A percentile compares a stretch with the other conserved stretches of the same genome.
Evolutionary conservation across 2,329 filamentous ascomycete species (phyloP).

Genomic region (Lachnellula arida): DNA sequence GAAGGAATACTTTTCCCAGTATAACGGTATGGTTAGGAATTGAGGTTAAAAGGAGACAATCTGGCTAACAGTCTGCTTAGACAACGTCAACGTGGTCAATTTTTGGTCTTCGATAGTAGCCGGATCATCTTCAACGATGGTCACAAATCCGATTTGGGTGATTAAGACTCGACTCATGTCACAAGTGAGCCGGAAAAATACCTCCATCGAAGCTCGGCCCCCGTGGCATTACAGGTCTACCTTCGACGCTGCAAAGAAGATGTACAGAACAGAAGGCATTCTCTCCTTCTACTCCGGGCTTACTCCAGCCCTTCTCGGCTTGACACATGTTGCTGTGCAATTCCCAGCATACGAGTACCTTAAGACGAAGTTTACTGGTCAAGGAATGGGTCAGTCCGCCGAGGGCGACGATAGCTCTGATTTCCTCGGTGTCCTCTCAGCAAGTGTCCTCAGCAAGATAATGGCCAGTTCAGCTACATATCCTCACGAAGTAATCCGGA

Average conservation of each 20-base stretch:
- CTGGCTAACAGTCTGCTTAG: constrained; percentile 38
- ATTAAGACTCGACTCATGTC: constrained; percentile 99
- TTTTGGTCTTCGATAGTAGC: constrained; percentile 88
- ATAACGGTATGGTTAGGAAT: constrained; percentile 50
- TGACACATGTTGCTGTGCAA: constrained; percentile 94
- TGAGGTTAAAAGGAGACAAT: constrained; percentile 13
- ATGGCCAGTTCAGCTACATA: constrained; percentile 94
- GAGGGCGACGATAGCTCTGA: constrained; percentile 58
- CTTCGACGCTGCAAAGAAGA: constrained; percentile 86
- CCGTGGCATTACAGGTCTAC: constrained; percentile 91
- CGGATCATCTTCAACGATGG: constrained; percentile 86
- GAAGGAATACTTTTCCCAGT: constrained; percentile 66
- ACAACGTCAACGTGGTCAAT: constrained; percentile 72
- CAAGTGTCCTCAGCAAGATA: constrained; percentile 90
- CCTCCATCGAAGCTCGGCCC: constrained; percentile 51
- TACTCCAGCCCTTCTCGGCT: constrained; percentile 82
- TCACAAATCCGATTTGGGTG: constrained; percentile 98
- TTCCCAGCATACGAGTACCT: constrained; percentile 95
- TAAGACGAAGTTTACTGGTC: constrained; percentile 84
- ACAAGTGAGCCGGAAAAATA: constrained; percentile 61
- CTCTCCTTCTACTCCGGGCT: constrained; percentile 92
- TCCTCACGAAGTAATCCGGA: constrained; percentile 93
- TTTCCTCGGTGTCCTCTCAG: constrained; percentile 78
- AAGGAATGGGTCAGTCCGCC: constrained; percentile 69
- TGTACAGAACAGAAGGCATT: constrained; percentile 88